Conservation (phyloP, 2,329 filamentous ascomycete genomes). For the Clarireedia monteithiana region DNA sequence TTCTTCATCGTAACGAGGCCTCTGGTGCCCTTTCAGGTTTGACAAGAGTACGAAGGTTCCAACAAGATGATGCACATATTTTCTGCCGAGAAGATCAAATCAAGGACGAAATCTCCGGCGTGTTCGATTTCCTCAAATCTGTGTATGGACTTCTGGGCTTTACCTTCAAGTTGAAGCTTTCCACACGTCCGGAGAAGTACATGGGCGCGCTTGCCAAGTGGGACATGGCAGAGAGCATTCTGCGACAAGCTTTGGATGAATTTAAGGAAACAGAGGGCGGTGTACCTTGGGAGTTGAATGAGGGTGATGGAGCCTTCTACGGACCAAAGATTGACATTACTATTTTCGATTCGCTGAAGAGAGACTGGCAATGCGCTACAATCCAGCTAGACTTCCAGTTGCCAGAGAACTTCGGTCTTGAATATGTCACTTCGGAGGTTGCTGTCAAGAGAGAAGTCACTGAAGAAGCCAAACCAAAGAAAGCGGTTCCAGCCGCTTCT, state of each 20-base stretch:
- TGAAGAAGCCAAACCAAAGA: conserved; percentile 33
- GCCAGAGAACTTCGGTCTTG: conserved; percentile 76
- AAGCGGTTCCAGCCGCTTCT: conserved; percentile 31
- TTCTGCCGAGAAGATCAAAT: conserved; percentile 83
- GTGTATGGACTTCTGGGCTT: conserved; percentile 82
- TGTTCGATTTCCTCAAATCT: conserved; percentile 79
- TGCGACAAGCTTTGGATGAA: conserved; percentile 70
- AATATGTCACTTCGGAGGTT: conserved; percentile 70
- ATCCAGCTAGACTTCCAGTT: conserved; percentile 92
- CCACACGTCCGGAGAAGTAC: conserved; percentile 81
- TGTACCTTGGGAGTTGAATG: conserved; percentile 80
- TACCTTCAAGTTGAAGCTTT: conserved; percentile 89
- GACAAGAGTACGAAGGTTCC: conserved; percentile 87
- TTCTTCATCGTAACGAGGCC: conserved; percentile 90
- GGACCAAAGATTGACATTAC: conserved; percentile 98
- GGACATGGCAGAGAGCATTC: conserved; percentile 77
- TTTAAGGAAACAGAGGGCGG: conserved; percentile 54
- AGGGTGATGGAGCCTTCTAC: conserved; percentile 95
- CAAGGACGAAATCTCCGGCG: conserved; percentile 63
- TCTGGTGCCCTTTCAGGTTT: conserved; percentile 86
- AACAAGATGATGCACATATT: conserved; percentile 94
- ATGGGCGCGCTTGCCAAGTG: conserved; percentile 82
- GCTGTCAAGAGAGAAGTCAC: conserved; percentile 36
- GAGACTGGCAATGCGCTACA: conserved; percentile 84
- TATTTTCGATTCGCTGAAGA: conserved; percentile 76